Evolutionary conservation across 2,329 filamentous ascomycete genomes (phyloP), one percentile per base, ranked within the genome.

Genomic region (Ramularia collo-cygni): DNA sequence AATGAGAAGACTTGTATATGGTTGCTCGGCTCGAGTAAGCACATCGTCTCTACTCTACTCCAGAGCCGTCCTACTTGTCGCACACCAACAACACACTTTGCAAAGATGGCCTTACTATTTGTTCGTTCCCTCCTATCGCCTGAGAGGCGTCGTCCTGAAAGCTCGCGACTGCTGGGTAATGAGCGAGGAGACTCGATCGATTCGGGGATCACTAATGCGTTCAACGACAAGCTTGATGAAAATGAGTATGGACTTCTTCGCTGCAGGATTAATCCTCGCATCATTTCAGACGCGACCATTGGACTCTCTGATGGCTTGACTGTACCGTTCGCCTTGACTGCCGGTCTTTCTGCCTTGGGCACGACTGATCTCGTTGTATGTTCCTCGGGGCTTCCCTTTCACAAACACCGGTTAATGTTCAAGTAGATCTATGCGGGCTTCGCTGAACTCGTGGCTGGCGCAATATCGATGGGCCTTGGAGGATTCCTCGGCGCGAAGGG

Each of bases 401-500:
- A 10, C 10, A 10, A 24, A 24, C 6, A 6, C 10, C 10, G 21
- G 21, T 10, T 24, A 24, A 24, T 10, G 6, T 10, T 24, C 6
- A 10, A 6, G 21, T 24, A 24, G 21, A 58, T 67, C 40, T 58
- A 64, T 21, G 65, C 60, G 10, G 64, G 64, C 4, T 54, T 68
- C 14, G 65, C 65, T 6, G 54, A 68, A 44, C 48, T 68, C 7
- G 57, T 61, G 14, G 65, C 64, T 7, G 65, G 65, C 2, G 61
- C 60, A 2, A 64, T 68, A 24, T 62, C 57, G 4, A 68, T 68
- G 65, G 65, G 64, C 1, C 48, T 67, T 1, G 65, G 65, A 12
- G 65, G 64, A 2, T 65, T 64, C 44, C 49, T 68, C 3, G 70
- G 68, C 10, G 67, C 70, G 2, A 71, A 68, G 50, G 68, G 67